These are phyloP conservation scores for Trametes polyzona DNA, from an alignment of 1,284 basidiomycete species.

Conservation along the genomic window DNA sequence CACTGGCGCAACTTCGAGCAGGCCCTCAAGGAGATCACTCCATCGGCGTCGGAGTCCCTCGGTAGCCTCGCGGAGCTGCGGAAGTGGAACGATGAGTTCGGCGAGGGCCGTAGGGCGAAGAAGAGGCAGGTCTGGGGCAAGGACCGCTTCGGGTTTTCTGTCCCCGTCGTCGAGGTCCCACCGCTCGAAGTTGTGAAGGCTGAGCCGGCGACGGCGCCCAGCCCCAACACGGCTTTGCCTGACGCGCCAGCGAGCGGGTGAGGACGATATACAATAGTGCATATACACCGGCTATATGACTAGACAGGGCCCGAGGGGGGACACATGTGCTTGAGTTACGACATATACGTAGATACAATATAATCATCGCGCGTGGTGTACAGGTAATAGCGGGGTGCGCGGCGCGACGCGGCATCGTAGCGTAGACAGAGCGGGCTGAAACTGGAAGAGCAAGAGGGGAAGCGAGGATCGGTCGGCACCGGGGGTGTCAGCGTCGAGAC, in stretches of 20 bases:
- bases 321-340: conserved; percentile 8
- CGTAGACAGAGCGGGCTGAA: no score
- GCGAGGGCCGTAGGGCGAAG: conserved; percentile 71
- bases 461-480: no score
- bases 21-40: conserved; percentile 85
- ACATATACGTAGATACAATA: conserved; percentile 23
- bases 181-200: conserved; percentile 43
- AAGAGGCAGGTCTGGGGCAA: conserved; percentile 75
- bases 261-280: conserved; percentile 17
- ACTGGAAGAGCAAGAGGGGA: no score
- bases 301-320: no score
- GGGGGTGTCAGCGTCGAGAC: conserved; percentile 12
- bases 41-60: conserved; percentile 80
- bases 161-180: conserved; percentile 26
- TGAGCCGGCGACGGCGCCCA: conserved; percentile 36
- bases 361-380: conserved; percentile 18
- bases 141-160: conserved; percentile 70
- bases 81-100: conserved; percentile 93
- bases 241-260: conserved; percentile 5
- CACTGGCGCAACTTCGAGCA: conserved; percentile 73
- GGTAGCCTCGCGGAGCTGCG: conserved; percentile 82
- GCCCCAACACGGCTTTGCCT: conserved; percentile 10
- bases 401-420: background rate
- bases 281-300: no score
- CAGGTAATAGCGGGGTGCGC: background rate